Evolutionary conservation across 768 basidiomycete species (phyloP).

Genomic region (Strobilomyces dryophilus): DNA sequence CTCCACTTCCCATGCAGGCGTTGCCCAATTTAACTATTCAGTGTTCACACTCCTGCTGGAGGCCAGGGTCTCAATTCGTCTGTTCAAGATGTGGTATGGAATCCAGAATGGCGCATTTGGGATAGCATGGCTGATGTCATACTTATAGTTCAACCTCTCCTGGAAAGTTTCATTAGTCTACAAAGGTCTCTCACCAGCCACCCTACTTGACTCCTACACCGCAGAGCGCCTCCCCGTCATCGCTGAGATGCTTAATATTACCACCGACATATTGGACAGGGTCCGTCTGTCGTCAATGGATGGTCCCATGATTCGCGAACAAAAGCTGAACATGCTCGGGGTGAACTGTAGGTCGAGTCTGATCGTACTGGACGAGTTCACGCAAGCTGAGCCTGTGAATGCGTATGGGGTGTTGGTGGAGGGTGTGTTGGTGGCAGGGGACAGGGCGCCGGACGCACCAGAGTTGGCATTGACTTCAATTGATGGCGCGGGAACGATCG

Average conservation of each 20-base stretch:
- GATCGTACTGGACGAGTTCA: slow-evolving; percentile 35
- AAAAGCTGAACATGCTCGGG: slow-evolving; percentile 31
- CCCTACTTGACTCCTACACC: slow-evolving; percentile 40
- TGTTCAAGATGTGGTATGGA: slow-evolving; percentile 37
- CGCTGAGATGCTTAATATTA: slow-evolving; percentile 43
- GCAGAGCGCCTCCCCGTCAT: no score
- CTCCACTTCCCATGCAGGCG: background rate
- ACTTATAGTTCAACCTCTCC: slow-evolving; percentile 35
- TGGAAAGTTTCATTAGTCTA: no score
- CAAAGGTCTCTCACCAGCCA: slow-evolving; percentile 31
- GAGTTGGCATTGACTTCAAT: slow-evolving; percentile 15
- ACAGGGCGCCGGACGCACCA: slow-evolving; percentile 42
- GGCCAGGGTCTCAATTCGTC: slow-evolving; percentile 35
- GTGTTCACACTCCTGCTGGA: slow-evolving; percentile 21
- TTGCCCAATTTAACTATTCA: background rate
- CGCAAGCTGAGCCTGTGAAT: slow-evolving; percentile 10
- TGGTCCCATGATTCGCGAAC: background rate
- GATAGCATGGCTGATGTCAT: background rate
- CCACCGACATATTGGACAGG: slow-evolving; percentile 24
- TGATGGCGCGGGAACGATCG: background rate
- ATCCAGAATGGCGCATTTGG: background rate
- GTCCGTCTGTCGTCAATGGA: background rate
- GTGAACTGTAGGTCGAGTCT: no score
- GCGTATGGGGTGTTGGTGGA: slow-evolving; percentile 17
- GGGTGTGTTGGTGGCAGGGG: slow-evolving; percentile 35